These are phyloP conservation scores for Phyllosticta paracitricarpa DNA, from an alignment of 2,329 filamentous ascomycete genomes.

Conservation along the genomic window DNA sequence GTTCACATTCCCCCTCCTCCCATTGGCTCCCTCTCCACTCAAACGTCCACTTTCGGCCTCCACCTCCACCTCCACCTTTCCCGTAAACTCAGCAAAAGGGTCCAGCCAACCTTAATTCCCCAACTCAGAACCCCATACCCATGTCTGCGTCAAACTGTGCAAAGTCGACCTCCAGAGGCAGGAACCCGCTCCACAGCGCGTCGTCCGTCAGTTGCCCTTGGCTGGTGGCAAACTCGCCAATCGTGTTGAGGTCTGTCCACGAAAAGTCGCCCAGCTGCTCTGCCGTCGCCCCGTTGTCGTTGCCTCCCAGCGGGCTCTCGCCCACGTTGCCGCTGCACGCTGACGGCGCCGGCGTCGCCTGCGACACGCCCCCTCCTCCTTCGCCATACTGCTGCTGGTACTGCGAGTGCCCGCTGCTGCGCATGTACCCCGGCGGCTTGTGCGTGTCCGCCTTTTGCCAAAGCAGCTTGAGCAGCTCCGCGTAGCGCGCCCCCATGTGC, in stretches of 20 bases:
- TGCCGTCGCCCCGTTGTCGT: constrained; percentile 28
- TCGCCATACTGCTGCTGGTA: constrained; percentile 14
- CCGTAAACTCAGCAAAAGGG: background rate
- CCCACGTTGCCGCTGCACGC: constrained; percentile 11
- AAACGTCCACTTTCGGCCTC: background rate
- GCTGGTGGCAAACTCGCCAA: constrained; percentile 39
- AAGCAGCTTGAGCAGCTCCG: constrained; percentile 35
- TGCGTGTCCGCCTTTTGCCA: constrained; percentile 34
- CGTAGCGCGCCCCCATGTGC: constrained; percentile 38
- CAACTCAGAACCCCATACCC: constrained; percentile 8
- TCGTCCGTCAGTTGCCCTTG: constrained; percentile 17
- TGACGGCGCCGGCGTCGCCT: constrained; percentile 16
- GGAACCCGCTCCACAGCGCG: constrained; percentile 23
- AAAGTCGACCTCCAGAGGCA: constrained; percentile 26
- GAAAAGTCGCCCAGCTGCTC: constrained; percentile 41
- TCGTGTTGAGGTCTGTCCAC: constrained; percentile 39
- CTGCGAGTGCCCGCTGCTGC: constrained; percentile 3
- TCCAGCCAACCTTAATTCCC: background rate
- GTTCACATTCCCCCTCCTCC: background rate
- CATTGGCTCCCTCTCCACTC: background rate
- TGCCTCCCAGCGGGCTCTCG: constrained; percentile 7
- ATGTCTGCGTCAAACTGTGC: constrained; percentile 5
- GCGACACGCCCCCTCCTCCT: constrained; percentile 17
- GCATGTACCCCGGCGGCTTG: constrained; percentile 1
- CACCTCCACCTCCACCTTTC: background rate